Base-by-base conservation (phyloP, 1,284 basidiomycete genomes). In the Ganoderma lucidum region DNA sequence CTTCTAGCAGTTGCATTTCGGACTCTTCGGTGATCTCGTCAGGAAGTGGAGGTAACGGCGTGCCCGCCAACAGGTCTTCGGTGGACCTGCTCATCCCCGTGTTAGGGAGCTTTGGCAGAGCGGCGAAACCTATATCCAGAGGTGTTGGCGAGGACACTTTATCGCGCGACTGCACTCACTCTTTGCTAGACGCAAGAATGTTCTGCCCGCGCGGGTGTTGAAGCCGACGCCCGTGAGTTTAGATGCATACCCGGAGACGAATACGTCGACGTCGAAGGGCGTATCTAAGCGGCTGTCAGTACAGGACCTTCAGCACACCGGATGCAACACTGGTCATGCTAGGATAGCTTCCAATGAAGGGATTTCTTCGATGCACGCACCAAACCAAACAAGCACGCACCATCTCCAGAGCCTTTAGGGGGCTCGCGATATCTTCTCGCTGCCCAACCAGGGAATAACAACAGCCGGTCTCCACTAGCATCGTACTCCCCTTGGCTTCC, bases 161-260 rank as follows among this genome's bases (percentile, higher is more conserved):
- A 28, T 3, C 9, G n/a, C 12, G 48, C 3, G 10, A 32, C 32
- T 28, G 30, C 5, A 65, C 83, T 51, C 75, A 94, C 95, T 85
- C 85, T 90, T 93, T 9, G 94, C 95, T 53, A 96, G 80, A 28
- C 86, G 85, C 68, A 96, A 84, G 74, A 96, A 93, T 0, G 93
- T 89, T 15, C 87, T 85, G 70, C 96, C 94, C 1, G 93, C 90
- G 6, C 93, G 88, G 61, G 89, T 91, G 0, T 89, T 86, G 64
- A 85, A 83, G 64, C 90, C 90, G 2, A 88, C 85, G 3, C 87
- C 84, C 45, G 89, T 86, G 59, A 90, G 83, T 63, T 85, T 88
- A 19, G 89, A 85, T 0, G 91, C 93, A 75, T 88, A 95, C 0
- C 94, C 95, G 30, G 93, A 93, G 2, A 94, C 83, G 64, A 88